Percentiles rank a stretch among this genome's conserved stretches.
These are phyloP conservation scores for Kodamaea neixiangensis DNA, from an alignment of 805 yeast genomes.

Conservation along the genomic window DNA sequence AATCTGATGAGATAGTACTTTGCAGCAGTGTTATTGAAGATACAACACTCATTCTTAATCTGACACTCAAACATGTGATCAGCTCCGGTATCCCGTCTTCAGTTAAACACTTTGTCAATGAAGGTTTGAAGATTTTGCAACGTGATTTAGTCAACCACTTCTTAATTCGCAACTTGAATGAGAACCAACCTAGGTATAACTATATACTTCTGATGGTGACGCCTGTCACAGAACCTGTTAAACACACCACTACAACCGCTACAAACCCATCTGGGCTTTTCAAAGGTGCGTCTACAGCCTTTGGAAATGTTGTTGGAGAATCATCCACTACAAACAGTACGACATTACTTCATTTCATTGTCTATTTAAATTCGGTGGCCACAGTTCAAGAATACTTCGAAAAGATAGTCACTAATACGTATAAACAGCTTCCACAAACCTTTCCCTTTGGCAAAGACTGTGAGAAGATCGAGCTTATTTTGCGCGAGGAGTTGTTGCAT, in stretches of 20 bases:
- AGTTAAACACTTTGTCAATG: constrained; percentile 55
- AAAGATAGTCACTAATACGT: constrained; percentile 50
- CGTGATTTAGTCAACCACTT: constrained; percentile 60
- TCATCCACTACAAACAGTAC: constrained; percentile 38
- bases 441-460: constrained; percentile 7
- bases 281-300: constrained; percentile 24
- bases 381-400: constrained; percentile 59
- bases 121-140: constrained; percentile 60
- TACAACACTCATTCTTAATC: constrained; percentile 68
- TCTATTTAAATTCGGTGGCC: constrained; percentile 73
- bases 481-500: constrained; percentile 33
- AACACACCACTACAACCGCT: constrained; percentile 20
- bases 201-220: constrained; percentile 25
- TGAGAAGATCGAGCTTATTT: constrained; percentile 28
- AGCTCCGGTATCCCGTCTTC: constrained; percentile 68
- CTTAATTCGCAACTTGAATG: constrained; percentile 34
- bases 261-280: constrained; percentile 17
- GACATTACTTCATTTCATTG: constrained; percentile 58
- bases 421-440: constrained; percentile 24
- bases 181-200: constrained; percentile 45
- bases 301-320: constrained; percentile 13
- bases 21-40: constrained; percentile 88
- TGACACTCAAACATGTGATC: constrained; percentile 62
- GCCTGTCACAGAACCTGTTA: constrained; percentile 26
- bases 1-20: constrained; percentile 57